Evolutionary conservation across 2,329 filamentous ascomycete species (phyloP).

Genomic region (Pseudocercospora fijiensis): DNA sequence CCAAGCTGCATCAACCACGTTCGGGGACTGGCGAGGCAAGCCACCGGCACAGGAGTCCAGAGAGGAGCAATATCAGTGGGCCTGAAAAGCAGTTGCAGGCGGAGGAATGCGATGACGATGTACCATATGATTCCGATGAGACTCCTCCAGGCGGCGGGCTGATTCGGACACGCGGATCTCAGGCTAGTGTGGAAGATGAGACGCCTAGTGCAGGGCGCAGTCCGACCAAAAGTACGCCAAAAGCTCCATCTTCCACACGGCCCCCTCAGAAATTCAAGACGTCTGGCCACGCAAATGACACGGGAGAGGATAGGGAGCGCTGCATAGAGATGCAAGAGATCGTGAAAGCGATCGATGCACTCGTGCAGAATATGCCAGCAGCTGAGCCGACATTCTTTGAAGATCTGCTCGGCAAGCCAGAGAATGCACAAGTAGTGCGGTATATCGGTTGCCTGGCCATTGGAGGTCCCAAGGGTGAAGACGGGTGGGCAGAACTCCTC

Average conservation of each 20-base stretch:
- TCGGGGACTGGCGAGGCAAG: background rate
- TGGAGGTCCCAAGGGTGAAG: slow-evolving; percentile 26
- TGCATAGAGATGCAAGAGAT: slow-evolving; percentile 2
- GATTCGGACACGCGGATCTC: too few relatives aligned
- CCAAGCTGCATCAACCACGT: background rate
- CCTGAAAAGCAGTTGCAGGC: background rate
- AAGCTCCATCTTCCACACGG: background rate
- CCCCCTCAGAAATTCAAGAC: background rate
- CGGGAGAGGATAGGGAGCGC: background rate
- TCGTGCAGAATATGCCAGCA: background rate
- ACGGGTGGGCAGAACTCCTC: slow-evolving; percentile 32
- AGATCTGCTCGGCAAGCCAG: slow-evolving; percentile 5
- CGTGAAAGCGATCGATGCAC: background rate
- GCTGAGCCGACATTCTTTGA: slow-evolving; percentile 5
- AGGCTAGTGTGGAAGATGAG: background rate
- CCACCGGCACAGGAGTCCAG: slow-evolving; percentile 3
- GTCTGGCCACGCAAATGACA: background rate
- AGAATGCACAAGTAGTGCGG: slow-evolving; percentile 25
- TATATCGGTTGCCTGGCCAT: slow-evolving; percentile 38
- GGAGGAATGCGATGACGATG: too few relatives aligned
- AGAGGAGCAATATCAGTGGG: background rate
- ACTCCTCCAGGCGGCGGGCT: background rate
- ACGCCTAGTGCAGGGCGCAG: background rate
- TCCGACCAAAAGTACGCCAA: background rate
- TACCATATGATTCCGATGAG: background rate